phyloP scores from a whole-genome alignment of 257 asterid genomes.

The Nicotiana knightiana region DNA sequence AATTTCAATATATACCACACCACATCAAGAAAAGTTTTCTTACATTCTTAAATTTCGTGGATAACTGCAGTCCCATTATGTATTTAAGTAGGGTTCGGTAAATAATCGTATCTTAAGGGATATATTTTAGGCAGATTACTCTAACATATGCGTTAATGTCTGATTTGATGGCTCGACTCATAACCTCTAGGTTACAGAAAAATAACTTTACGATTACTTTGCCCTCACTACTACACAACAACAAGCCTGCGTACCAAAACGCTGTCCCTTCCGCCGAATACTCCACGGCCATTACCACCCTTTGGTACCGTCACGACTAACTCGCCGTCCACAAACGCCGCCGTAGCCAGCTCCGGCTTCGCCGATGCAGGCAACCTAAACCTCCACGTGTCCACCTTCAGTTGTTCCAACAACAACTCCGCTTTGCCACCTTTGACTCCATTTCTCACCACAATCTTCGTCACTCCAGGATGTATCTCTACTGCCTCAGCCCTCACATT shows the following conservation, averaged over 20 bases:
- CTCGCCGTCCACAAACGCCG: constrained; percentile 30
- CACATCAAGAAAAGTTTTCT: too few species aligned
- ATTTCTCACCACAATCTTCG: constrained; percentile 53
- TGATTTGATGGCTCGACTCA: too few species aligned
- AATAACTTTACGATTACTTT: too few species aligned
- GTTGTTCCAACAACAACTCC: constrained; percentile 31
- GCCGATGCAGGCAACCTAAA: constrained; percentile 40
- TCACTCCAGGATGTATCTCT: constrained; percentile 64
- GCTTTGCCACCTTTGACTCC: not conserved
- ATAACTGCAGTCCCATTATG: too few species aligned
- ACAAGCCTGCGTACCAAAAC: constrained; percentile 21
- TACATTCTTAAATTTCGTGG: too few species aligned
- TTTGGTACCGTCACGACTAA: constrained; percentile 57
- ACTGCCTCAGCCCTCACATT: constrained; percentile 40
- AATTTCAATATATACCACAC: too few species aligned
- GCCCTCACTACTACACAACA: constrained; percentile 29
- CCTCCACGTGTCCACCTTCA: constrained; percentile 59
- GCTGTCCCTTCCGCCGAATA: constrained; percentile 16
- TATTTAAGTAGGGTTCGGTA: too few species aligned
- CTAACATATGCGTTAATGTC: too few species aligned
- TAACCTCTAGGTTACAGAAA: fast-evolving
- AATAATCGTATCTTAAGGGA: too few species aligned
- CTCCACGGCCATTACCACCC: constrained; percentile 14
- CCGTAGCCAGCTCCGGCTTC: constrained; percentile 39
- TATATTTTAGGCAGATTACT: too few species aligned